A percentile compares a stretch with the other conserved stretches of the same genome.
These are phyloP conservation scores for Candida ortonii DNA, from an alignment of 805 yeast species.

Conservation along the genomic window DNA sequence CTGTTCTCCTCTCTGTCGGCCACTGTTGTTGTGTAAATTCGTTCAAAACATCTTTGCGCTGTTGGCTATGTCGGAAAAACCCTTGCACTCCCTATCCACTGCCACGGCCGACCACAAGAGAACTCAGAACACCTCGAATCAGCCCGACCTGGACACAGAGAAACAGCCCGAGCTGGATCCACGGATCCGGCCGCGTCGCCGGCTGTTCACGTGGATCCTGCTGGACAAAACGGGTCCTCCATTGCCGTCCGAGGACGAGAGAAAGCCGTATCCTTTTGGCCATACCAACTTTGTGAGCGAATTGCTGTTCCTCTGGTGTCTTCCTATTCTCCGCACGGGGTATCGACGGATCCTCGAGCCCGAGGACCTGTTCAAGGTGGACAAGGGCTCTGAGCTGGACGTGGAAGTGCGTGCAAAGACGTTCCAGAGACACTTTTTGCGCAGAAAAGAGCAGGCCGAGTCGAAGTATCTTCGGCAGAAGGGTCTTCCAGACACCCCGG, in stretches of 20 bases:
- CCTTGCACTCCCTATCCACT: no score
- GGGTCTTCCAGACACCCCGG: slow-evolving; percentile 31
- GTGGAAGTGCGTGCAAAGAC: slow-evolving; percentile 38
- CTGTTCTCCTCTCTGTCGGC: no score
- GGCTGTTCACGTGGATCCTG: slow-evolving; percentile 35
- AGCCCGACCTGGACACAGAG: slow-evolving; percentile 4
- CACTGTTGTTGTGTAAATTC: no score
- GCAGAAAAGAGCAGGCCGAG: slow-evolving; percentile 32
- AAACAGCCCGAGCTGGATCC: slow-evolving; percentile 14
- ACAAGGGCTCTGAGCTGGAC: slow-evolving; percentile 35
- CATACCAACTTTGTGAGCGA: slow-evolving; percentile 40
- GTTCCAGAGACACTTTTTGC: slow-evolving; percentile 36
- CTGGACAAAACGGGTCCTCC: slow-evolving; percentile 43
- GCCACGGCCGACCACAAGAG: no score
- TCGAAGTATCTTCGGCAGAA: slow-evolving; percentile 32
- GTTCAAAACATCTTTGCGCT: no score
- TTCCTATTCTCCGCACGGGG: slow-evolving; percentile 62
- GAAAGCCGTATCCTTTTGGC: slow-evolving; percentile 43
- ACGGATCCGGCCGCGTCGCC: slow-evolving; percentile 31
- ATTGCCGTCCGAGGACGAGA: slow-evolving; percentile 49
- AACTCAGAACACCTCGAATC: no score
- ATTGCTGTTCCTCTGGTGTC: slow-evolving; percentile 63
- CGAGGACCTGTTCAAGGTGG: slow-evolving; percentile 54
- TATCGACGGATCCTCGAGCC: slow-evolving; percentile 69
- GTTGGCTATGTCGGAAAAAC: no score